These are phyloP conservation scores for Arbutus unedo DNA, from an alignment of 148 eudicot species.

Conservation along the genomic window DNA sequence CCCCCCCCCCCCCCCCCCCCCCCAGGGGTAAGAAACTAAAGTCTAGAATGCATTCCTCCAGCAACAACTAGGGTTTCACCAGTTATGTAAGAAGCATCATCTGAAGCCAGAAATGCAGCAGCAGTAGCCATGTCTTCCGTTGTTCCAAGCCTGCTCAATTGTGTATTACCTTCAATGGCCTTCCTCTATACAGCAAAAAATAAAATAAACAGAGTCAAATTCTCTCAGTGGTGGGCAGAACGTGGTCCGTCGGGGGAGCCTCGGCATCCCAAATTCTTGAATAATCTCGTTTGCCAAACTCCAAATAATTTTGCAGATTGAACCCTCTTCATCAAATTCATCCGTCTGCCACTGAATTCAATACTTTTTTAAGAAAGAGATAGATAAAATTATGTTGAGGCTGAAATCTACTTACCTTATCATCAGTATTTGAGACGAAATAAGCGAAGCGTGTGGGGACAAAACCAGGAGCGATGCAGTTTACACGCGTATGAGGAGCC, in stretches of 20 bases:
- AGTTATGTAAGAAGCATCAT: constrained; percentile 86
- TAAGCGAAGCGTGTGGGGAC: constrained; percentile 80
- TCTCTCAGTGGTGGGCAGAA: too few relatives aligned
- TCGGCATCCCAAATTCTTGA: too few relatives aligned
- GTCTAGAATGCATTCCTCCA: constrained; percentile 82
- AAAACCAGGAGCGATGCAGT: constrained; percentile 91
- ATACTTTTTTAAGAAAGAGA: neutral
- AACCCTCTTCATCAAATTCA: too few relatives aligned
- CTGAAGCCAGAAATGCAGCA: constrained; percentile 79
- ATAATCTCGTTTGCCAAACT: too few relatives aligned
- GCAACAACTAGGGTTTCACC: constrained; percentile 86
- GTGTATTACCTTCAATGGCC: constrained; percentile 51
- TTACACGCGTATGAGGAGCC: constrained; percentile 94
- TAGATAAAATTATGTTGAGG: neutral
- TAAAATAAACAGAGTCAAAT: neutral
- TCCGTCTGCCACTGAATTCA: neutral
- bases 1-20: too few relatives aligned
- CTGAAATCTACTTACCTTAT: constrained; percentile 43
- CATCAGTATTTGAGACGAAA: constrained; percentile 43
- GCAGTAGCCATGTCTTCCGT: constrained; percentile 95
- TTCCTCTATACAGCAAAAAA: constrained; percentile 42
- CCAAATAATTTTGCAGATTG: too few relatives aligned
- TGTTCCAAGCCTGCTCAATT: constrained; percentile 81
- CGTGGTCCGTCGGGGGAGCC: too few relatives aligned
- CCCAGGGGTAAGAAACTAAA: constrained; percentile 29